phyloP scores from a whole-genome alignment of 257 asterid genomes.

The Scutellaria galericulata region DNA sequence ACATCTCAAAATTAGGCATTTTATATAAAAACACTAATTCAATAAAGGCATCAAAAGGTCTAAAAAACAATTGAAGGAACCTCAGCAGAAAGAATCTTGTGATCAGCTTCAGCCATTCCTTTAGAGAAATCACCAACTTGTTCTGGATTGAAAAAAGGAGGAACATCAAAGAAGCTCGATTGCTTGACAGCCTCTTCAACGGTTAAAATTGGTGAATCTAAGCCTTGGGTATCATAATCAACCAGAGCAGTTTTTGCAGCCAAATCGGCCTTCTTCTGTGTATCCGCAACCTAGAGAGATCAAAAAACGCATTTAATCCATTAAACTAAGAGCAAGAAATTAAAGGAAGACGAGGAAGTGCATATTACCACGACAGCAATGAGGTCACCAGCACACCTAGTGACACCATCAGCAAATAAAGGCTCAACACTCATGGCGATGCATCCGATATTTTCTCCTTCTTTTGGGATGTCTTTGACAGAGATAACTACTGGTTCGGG shows the following conservation, averaged over 20 bases:
- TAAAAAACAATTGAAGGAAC: conserved; percentile 34
- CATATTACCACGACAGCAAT: conserved; percentile 33
- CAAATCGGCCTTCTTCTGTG: conserved; percentile 59
- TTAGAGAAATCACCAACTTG: conserved; percentile 66
- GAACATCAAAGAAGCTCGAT: conserved; percentile 63
- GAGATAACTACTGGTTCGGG: conserved; percentile 31
- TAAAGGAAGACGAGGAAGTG: conserved; percentile 3
- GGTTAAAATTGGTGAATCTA: conserved; percentile 71
- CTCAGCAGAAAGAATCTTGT: conserved; percentile 64
- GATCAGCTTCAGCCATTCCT: conserved; percentile 85
- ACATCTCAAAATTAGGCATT: neutral
- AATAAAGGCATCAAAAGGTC: neutral
- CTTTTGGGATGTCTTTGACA: conserved; percentile 33
- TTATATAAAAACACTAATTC: neutral
- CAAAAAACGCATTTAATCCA: neutral
- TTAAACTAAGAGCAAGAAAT: neutral
- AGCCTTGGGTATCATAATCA: conserved; percentile 54
- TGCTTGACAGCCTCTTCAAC: conserved; percentile 73
- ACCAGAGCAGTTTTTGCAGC: conserved; percentile 60
- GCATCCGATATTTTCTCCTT: conserved; percentile 32
- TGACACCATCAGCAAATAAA: conserved; percentile 32
- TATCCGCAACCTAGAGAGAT: conserved; percentile 59
- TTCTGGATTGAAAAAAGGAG: conserved; percentile 48
- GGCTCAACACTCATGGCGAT: neutral
- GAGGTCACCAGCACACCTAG: conserved; percentile 31